Conservation (phyloP, 208 protist species). For the Leishmania turanica region DNA sequence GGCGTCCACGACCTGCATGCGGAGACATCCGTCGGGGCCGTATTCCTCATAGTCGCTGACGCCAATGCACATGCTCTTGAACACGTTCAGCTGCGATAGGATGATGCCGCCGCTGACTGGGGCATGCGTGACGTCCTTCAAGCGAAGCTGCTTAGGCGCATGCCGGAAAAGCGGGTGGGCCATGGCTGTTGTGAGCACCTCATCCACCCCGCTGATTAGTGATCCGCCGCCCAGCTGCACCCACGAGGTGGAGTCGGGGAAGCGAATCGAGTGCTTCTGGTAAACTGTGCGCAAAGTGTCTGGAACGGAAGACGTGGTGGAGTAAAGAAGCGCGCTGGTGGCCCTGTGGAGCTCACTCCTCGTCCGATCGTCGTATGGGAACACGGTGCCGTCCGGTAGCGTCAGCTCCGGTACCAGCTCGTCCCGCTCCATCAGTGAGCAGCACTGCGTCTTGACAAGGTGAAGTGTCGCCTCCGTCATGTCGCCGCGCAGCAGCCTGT, state of each 20-base stretch:
- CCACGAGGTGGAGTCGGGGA: conserved; percentile 39
- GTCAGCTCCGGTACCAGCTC: conserved; percentile 30
- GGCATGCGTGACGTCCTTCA: conserved; percentile 43
- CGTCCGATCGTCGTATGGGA: neutral
- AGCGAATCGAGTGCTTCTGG: conserved; percentile 33
- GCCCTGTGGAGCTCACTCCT: conserved; percentile 20
- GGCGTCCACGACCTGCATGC: conserved; percentile 56
- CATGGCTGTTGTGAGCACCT: conserved; percentile 33
- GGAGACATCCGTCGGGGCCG: conserved; percentile 69
- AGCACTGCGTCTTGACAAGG: conserved; percentile 26
- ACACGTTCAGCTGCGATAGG: conserved; percentile 71
- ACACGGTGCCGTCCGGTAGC: conserved; percentile 52
- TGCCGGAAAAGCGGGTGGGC: conserved; percentile 23
- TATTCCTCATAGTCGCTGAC: conserved; percentile 72
- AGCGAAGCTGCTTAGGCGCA: conserved; percentile 26
- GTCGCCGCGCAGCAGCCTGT: conserved; percentile 15
- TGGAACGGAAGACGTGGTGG: conserved; percentile 29
- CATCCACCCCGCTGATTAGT: conserved; percentile 18
- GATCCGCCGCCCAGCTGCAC: conserved; percentile 41
- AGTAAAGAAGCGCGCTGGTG: conserved; percentile 32
- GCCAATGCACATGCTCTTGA: conserved; percentile 77
- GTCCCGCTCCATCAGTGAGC: conserved; percentile 16
- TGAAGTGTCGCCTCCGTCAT: conserved; percentile 18
- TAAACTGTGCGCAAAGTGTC: conserved; percentile 30
- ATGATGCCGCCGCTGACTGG: conserved; percentile 68